phyloP scores from a whole-genome alignment of 148 eudicot species.

The Hydrangea macrophylla region DNA sequence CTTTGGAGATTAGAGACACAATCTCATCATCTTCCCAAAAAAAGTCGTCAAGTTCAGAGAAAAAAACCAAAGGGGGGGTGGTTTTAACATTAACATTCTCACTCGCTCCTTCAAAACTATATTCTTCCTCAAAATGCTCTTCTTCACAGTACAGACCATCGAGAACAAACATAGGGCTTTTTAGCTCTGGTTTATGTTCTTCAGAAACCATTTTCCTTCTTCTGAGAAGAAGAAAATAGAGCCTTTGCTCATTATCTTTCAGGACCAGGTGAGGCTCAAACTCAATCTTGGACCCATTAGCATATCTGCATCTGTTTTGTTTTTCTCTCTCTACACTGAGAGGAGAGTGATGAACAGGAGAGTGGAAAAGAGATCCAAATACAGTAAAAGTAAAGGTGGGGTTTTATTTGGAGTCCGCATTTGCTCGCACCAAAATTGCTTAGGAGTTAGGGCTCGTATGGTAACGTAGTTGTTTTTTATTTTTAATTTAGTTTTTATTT shows the following conservation, averaged over 20 bases:
- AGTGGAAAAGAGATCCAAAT: neutral
- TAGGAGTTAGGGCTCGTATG: no score
- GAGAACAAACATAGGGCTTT: conserved; percentile 29
- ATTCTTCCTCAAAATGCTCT: conserved; percentile 28
- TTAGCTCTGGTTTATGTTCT: conserved; percentile 13
- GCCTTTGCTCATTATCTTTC: conserved; percentile 35
- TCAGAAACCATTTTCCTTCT: conserved; percentile 30
- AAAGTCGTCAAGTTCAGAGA: conserved; percentile 23
- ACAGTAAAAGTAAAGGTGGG: conserved; percentile 5
- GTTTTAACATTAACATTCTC: conserved; percentile 3
- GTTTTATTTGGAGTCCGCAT: conserved; percentile 9
- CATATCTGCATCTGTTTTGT: conserved; percentile 21
- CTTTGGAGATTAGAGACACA: conserved; percentile 42
- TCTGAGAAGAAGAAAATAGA: conserved; percentile 26
- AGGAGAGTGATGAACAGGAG: conserved; percentile 8
- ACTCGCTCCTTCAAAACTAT: conserved; percentile 12
- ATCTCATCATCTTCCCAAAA: conserved; percentile 47
- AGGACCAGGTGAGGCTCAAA: conserved; percentile 9
- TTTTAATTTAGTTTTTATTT: no score
- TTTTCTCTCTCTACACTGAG: neutral
- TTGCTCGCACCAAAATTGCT: no score
- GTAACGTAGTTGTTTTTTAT: no score
- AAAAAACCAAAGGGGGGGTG: conserved; percentile 7
- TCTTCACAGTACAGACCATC: conserved; percentile 45
- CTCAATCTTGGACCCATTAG: conserved; percentile 27